Base-by-base conservation (phyloP, 2,329 filamentous ascomycete species). In the Aureobasidium sp. region DNA sequence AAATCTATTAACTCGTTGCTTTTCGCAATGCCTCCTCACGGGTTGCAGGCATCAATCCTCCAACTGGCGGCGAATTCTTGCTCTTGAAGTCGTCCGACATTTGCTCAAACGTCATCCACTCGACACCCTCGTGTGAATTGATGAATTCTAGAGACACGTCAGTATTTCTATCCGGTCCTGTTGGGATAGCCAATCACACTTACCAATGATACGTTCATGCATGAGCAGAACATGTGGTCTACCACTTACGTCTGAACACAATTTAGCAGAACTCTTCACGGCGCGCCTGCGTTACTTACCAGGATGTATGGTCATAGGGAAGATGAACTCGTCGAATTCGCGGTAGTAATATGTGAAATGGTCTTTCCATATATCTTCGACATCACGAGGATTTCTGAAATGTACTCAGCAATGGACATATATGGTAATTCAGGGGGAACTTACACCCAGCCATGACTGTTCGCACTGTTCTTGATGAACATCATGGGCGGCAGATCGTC, bases 251-350 rank as follows among this genome's bases (percentile, higher is more conserved):
- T 91, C 88, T 51, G 26, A 20, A 20, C 20, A 20, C 32, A 10
- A 10, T 34, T 34, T 34, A 34, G 32, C 32, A 9, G 9, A 3
- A 10, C 9, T 34, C 9, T 9, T 3, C 12, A 34, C 32, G 9
- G 32, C 9, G 9, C 2, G 9, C 9, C 32, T 10, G 32, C 7
- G 12, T 34, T 34, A 9, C 32, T 36, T 51, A 51, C 48, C 48
- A 0, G 88, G 88, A 71, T 91, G 88, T 39, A 90, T 87, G 0
- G 88, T 91, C 73, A 91, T 87, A 0, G 88, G 87, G 67, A 91
- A 90, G 58, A 90, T 82, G 65, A 90, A 90, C 67, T 89, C 86
- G 67, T 91, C 87, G 65, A 89, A 87, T 72, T 91, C 87, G 32
- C 87, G 79, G 71, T 91, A 91, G 68, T 88, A 90, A 73, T 90